Conservation (phyloP, 2,329 filamentous ascomycete genomes). For the Colletotrichum sp. region DNA sequence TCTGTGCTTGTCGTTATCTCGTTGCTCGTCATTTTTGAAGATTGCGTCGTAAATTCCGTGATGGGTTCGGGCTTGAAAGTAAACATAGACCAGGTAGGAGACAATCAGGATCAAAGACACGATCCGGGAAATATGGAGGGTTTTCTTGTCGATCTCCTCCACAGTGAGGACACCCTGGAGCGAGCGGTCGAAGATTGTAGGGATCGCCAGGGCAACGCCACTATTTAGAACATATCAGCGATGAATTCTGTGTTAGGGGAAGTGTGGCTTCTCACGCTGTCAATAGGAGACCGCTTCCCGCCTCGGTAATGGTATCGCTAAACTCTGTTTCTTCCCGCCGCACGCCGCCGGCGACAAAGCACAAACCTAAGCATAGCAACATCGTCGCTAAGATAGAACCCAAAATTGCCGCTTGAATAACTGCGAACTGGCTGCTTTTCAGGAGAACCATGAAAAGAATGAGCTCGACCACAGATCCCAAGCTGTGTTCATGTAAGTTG, state of each 20-base stretch:
- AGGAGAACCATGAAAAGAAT: slow-evolving; percentile 83
- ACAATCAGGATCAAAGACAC: slow-evolving; percentile 74
- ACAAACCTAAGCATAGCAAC: slow-evolving; percentile 78
- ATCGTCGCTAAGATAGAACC: slow-evolving; percentile 85
- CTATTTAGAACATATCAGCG: slow-evolving; percentile 20
- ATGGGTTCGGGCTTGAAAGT: slow-evolving; percentile 79
- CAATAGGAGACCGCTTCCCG: slow-evolving; percentile 76
- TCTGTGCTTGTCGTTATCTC: slow-evolving; percentile 66
- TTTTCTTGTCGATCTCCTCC: slow-evolving; percentile 52
- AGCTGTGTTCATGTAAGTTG: slow-evolving; percentile 20
- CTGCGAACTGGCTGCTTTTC: slow-evolving; percentile 58
- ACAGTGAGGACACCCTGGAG: slow-evolving; percentile 19
- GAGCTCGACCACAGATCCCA: slow-evolving; percentile 81
- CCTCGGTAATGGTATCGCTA: slow-evolving; percentile 77
- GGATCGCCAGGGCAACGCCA: slow-evolving; percentile 44
- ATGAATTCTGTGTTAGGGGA: no score
- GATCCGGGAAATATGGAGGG: slow-evolving; percentile 71
- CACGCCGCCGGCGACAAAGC: slow-evolving; percentile 80
- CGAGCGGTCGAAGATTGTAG: slow-evolving; percentile 61
- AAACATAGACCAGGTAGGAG: slow-evolving; percentile 70
- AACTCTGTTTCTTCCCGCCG: slow-evolving; percentile 72
- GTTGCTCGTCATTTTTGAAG: slow-evolving; percentile 72
- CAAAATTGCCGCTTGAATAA: slow-evolving; percentile 83
- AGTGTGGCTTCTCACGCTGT: slow-evolving; percentile 61
- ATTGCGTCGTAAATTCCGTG: slow-evolving; percentile 79